Evolutionary conservation across 352 stramenopile species (phyloP).

Genomic region (Globisporangium recalcitrans): DNA sequence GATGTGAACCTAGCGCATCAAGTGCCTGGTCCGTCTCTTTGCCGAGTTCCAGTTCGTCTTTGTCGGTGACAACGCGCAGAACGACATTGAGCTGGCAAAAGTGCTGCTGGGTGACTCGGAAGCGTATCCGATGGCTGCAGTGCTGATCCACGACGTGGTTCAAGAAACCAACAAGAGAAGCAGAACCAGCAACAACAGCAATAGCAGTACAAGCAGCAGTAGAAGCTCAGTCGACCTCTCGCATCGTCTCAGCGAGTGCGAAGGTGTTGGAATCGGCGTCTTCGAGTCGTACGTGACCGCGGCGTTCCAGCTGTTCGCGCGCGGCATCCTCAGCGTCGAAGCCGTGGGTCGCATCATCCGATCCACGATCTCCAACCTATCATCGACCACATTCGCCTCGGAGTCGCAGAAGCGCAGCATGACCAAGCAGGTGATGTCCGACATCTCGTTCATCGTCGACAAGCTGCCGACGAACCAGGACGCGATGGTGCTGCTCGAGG

Average conservation of each 20-base stretch:
- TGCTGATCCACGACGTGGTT: conserved; percentile 21
- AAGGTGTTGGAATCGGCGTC: not conserved
- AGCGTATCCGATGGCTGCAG: conserved; percentile 11
- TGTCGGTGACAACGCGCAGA: conserved; percentile 19
- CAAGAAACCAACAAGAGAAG: not conserved
- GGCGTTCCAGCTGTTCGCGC: conserved; percentile 7
- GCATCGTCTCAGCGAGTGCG: conserved; percentile 3
- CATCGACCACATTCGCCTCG: conserved; percentile 8
- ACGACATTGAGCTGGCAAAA: conserved; percentile 15
- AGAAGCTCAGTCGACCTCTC: not conserved
- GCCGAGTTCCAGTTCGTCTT: conserved; percentile 21
- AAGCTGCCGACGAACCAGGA: conserved; percentile 8
- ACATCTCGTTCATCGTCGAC: conserved; percentile 15
- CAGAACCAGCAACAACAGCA: not conserved
- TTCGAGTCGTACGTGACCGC: conserved; percentile 21
- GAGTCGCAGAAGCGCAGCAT: conserved; percentile 15
- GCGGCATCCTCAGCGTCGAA: conserved; percentile 7
- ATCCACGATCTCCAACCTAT: conserved; percentile 10
- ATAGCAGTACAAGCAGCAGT: not conserved
- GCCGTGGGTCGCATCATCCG: conserved; percentile 14
- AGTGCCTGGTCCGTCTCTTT: conserved; percentile 16
- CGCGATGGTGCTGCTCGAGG: conserved; percentile 14
- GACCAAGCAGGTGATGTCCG: conserved; percentile 16
- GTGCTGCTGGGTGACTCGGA: conserved; percentile 10
- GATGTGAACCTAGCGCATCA: conserved; percentile 9